Conservation (phyloP, 2,329 filamentous ascomycete genomes). For the Cordyceps farinosa region DNA sequence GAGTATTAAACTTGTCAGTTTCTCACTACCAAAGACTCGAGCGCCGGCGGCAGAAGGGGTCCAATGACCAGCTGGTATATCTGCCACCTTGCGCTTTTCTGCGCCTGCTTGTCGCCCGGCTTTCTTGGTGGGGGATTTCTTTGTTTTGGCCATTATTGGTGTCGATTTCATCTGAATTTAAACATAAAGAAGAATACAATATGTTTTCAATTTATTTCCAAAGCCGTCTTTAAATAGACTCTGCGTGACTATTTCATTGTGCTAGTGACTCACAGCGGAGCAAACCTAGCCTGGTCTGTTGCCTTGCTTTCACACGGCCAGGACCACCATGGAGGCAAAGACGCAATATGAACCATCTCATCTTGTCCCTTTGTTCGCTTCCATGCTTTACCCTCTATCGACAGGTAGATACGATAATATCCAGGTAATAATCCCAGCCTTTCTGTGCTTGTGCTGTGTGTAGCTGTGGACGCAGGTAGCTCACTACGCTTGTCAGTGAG, state of each 20-base stretch:
- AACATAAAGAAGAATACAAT: fast-evolving
- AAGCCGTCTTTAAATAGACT: neutral
- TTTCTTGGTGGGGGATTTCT: neutral
- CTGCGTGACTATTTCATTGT: neutral
- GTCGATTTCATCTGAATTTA: neutral
- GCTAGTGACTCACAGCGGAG: neutral
- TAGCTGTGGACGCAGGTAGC: no score
- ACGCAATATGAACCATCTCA: no score
- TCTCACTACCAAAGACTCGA: neutral
- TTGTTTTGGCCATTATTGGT: neutral
- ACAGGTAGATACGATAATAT: no score
- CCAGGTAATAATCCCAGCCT: no score
- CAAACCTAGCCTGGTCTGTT: neutral
- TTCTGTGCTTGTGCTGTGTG: no score
- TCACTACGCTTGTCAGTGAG: no score
- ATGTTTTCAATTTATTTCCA: no score
- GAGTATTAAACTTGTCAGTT: neutral
- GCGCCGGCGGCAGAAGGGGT: neutral
- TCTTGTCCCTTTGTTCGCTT: no score
- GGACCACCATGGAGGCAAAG: no score
- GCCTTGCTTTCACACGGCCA: no score
- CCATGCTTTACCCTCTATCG: no score
- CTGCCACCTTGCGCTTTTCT: neutral
- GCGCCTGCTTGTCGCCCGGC: neutral
- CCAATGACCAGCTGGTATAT: neutral